These are phyloP conservation scores for Blepharisma undulans DNA, from an alignment of 169 alveolate species.

Conservation along the genomic window DNA sequence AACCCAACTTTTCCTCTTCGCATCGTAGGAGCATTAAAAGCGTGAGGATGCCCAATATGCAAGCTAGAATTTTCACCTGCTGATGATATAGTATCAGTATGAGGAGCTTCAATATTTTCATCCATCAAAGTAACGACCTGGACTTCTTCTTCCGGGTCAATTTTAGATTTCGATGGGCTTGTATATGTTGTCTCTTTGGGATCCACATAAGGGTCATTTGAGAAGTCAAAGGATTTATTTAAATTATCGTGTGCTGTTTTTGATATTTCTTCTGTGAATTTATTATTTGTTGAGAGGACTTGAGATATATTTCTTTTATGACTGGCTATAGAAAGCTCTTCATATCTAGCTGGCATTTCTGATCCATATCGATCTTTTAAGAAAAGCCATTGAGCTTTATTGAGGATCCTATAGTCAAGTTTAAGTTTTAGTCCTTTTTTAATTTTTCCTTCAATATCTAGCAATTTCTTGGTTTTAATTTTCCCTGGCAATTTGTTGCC, in stretches of 20 bases:
- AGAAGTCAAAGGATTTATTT: background rate
- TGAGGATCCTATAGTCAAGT: background rate
- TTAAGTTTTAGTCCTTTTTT: background rate
- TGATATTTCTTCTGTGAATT: background rate
- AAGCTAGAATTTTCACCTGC: background rate
- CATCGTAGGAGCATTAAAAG: background rate
- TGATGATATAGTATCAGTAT: background rate
- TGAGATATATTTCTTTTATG: background rate
- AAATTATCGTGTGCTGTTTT: background rate
- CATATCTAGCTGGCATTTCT: background rate
- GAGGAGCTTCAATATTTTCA: background rate
- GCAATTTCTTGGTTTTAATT: background rate
- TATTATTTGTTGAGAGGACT: background rate
- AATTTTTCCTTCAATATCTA: background rate
- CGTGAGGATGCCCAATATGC: background rate
- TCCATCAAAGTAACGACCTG: constrained; percentile 21
- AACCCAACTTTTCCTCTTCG: constrained; percentile 27
- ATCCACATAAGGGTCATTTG: background rate
- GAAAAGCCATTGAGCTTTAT: background rate
- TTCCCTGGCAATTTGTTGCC: background rate
- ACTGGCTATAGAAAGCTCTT: background rate
- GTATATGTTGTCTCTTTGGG: background rate
- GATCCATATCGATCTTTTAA: background rate
- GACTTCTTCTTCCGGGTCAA: background rate
- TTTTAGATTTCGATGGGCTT: background rate